Percentiles rank a stretch among this genome's conserved stretches.
Evolutionary conservation across 2,329 filamentous ascomycete genomes (phyloP).

Genomic region (Calonectria crousiana): DNA sequence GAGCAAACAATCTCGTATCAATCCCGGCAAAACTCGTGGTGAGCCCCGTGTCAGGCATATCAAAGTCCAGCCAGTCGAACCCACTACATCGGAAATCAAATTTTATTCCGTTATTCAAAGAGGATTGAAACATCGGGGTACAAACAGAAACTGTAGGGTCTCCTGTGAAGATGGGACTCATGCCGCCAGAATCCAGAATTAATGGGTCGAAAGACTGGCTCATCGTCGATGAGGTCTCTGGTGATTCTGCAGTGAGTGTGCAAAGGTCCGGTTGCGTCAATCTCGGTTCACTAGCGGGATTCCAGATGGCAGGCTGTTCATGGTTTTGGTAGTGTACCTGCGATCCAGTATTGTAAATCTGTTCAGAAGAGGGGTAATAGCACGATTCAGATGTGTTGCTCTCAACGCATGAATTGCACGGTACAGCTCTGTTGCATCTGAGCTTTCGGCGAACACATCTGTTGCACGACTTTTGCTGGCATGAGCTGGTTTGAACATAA

Average conservation of each 20-base stretch:
- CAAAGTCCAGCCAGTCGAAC: conserved; percentile 41
- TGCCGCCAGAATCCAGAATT: conserved; percentile 5
- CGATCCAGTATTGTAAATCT: background rate
- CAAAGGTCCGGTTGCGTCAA: background rate
- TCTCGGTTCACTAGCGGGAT: background rate
- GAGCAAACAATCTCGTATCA: background rate
- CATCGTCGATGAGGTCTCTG: background rate
- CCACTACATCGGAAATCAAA: conserved; percentile 31
- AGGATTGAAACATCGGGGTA: background rate
- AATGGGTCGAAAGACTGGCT: conserved; percentile 18
- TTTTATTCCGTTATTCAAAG: conserved; percentile 4
- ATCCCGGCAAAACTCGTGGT: background rate
- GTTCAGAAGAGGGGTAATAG: conserved; percentile 24
- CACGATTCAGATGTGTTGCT: conserved; percentile 21
- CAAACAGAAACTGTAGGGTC: background rate
- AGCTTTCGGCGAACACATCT: conserved; percentile 45
- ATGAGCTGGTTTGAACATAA: conserved; percentile 26
- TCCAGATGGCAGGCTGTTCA: background rate
- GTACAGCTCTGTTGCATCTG: conserved; percentile 40
- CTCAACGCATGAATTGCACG: conserved; percentile 38
- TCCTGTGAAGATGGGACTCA: conserved; percentile 18
- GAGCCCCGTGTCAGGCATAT: conserved; percentile 27
- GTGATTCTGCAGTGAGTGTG: background rate
- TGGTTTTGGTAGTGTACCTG: background rate
- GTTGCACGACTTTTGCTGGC: conserved; percentile 42